Percentiles rank a stretch among this genome's conserved stretches.
phyloP scores from a whole-genome alignment of 2,329 filamentous ascomycete species.

The Volutella citrinella region DNA sequence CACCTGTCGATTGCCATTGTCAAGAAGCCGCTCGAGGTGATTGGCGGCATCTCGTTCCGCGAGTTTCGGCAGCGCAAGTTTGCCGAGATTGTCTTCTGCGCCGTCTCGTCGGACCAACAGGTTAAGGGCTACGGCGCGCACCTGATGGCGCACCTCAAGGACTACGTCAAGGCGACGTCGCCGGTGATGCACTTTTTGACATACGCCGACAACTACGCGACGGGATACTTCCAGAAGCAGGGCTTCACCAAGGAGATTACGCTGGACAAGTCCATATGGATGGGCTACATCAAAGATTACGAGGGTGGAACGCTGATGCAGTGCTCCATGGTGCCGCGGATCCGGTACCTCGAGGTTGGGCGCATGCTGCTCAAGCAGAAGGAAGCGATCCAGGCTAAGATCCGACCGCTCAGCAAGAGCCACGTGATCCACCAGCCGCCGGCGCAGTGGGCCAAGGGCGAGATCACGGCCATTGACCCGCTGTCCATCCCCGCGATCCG shows the following conservation, averaged over 20 bases:
- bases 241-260: slow-evolving; percentile 99
- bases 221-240: slow-evolving; percentile 98
- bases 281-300: slow-evolving; percentile 99
- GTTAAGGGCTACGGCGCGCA: slow-evolving; percentile 98
- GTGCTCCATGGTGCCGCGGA: slow-evolving; percentile 92
- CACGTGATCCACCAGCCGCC: slow-evolving; percentile 86
- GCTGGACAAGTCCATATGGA: slow-evolving; percentile 85
- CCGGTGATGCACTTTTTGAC: slow-evolving; percentile 98
- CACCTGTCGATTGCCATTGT: slow-evolving; percentile 96
- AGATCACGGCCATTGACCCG: slow-evolving; percentile 74
- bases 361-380: slow-evolving; percentile 98
- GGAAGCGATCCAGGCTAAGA: slow-evolving; percentile 91
- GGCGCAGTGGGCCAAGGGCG: slow-evolving; percentile 79
- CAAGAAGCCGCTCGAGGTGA: slow-evolving; percentile 93
- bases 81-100: slow-evolving; percentile 98
- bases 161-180: slow-evolving; percentile 96
- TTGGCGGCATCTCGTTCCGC: slow-evolving; percentile 93
- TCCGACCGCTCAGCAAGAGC: slow-evolving; percentile 83
- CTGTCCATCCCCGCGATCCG: slow-evolving; percentile 85
- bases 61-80: slow-evolving; percentile 91
- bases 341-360: slow-evolving; percentile 88
- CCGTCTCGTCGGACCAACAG: slow-evolving; percentile 95
- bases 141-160: slow-evolving; percentile 95
- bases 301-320: slow-evolving; percentile 99
- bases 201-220: slow-evolving; percentile 98